Evolutionary conservation across 441 rosid species (phyloP).

Genomic region (Erodium texanum): DNA sequence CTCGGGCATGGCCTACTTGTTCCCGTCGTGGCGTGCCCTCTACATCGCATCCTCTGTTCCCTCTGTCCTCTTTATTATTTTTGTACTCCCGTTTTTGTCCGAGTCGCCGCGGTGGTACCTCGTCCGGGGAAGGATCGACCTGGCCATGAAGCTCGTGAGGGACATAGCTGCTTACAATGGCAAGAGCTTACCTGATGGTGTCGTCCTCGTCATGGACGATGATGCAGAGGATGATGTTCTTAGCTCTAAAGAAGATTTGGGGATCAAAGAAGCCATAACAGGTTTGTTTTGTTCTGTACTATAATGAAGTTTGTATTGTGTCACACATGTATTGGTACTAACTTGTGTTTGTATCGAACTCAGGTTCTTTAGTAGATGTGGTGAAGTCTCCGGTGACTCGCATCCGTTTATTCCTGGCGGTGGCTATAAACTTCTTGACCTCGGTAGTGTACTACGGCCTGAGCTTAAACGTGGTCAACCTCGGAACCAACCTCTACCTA

Average conservation of each 20-base stretch:
- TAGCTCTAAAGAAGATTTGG: constrained; percentile 16
- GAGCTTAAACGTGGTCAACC: constrained; percentile 83
- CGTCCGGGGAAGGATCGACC: constrained; percentile 51
- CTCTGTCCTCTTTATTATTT: constrained; percentile 50
- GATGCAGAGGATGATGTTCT: background rate
- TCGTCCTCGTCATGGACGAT: constrained; percentile 55
- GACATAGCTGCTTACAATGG: constrained; percentile 52
- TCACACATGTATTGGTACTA: too few relatives aligned
- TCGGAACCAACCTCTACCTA: constrained; percentile 67
- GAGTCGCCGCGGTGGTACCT: constrained; percentile 95
- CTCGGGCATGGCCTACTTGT: constrained; percentile 56
- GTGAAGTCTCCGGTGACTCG: constrained; percentile 55
- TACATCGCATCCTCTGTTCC: constrained; percentile 69
- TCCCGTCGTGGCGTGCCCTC: constrained; percentile 63
- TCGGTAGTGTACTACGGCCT: constrained; percentile 80
- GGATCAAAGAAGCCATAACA: constrained; percentile 31
- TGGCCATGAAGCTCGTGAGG: constrained; percentile 64
- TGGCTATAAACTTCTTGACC: constrained; percentile 58
- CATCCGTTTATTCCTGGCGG: constrained; percentile 40
- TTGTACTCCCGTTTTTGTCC: constrained; percentile 56
- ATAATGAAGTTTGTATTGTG: too few relatives aligned
- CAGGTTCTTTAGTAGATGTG: constrained; percentile 54
- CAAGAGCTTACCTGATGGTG: constrained; percentile 45
- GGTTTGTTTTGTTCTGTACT: background rate
- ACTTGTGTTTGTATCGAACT: background rate